Evolutionary conservation across 257 asterid genomes (phyloP).

Genomic region (Nicotiana tomentosiformis): DNA sequence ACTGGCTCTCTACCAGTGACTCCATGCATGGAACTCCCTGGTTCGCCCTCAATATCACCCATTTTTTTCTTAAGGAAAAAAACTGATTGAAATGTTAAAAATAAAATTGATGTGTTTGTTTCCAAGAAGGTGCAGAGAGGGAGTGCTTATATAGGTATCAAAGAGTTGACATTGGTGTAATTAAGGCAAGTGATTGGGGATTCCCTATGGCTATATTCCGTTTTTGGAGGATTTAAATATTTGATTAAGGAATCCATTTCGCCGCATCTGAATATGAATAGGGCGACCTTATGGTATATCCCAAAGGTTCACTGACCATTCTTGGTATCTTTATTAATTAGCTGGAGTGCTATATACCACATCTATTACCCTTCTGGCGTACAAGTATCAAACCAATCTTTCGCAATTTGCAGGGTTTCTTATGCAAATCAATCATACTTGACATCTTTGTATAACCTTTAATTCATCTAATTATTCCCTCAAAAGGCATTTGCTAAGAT

Average conservation of each 20-base stretch:
- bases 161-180: not conserved
- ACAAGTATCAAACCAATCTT: not conserved
- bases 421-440: not conserved
- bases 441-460: not conserved
- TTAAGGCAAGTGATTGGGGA: not conserved
- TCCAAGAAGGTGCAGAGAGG: not conserved
- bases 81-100: not conserved
- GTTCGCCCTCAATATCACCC: conserved; percentile 27
- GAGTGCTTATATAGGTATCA: not conserved
- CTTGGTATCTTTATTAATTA: not conserved
- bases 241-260: conserved; percentile 3
- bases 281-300: conserved; percentile 11
- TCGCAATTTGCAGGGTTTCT: not conserved
- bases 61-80: not conserved
- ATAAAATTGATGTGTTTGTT: not conserved
- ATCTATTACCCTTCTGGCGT: not conserved
- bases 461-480: too few relatives aligned
- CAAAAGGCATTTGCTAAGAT: too few relatives aligned
- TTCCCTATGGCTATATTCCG: not conserved
- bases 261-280: conserved; percentile 20
- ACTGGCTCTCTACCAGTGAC: conserved; percentile 38
- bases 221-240: not conserved
- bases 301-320: conserved; percentile 17
- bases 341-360: not conserved
- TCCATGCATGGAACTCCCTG: conserved; percentile 50